Conservation (phyloP, 306 rosid species). For the Vachellia collinsii region DNA sequence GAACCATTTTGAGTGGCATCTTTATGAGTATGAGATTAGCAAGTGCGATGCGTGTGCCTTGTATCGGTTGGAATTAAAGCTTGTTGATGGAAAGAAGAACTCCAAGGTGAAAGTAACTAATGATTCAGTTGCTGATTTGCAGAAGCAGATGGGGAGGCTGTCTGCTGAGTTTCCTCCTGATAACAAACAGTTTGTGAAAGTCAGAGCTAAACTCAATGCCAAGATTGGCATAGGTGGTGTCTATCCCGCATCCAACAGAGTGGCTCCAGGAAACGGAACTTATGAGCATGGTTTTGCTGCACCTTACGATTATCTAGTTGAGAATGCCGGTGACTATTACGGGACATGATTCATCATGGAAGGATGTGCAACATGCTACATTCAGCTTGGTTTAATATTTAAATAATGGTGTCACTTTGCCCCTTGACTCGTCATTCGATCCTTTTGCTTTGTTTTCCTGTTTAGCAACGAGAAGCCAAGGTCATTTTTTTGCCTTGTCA, state of each 20-base stretch:
- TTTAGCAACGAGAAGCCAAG: slow-evolving; percentile 48
- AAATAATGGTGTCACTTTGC: slow-evolving; percentile 29
- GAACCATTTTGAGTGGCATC: slow-evolving; percentile 96
- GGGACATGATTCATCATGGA: slow-evolving; percentile 49
- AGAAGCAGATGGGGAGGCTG: slow-evolving; percentile 98
- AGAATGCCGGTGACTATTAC: slow-evolving; percentile 64
- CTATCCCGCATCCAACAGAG: slow-evolving; percentile 60
- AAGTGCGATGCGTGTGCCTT: slow-evolving; percentile 93
- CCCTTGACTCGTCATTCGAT: slow-evolving; percentile 8
- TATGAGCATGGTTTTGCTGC: slow-evolving; percentile 64
- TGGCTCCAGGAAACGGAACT: slow-evolving; percentile 59
- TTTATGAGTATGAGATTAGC: slow-evolving; percentile 92
- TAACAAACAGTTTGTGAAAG: slow-evolving; percentile 75
- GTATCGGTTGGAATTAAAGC: slow-evolving; percentile 89
- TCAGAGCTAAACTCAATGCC: slow-evolving; percentile 69
- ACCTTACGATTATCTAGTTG: slow-evolving; percentile 77
- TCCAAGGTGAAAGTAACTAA: slow-evolving; percentile 67
- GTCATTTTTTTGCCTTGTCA: slow-evolving; percentile 57
- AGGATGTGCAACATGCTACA: slow-evolving; percentile 44
- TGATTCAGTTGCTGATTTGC: slow-evolving; percentile 95
- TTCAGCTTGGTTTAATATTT: slow-evolving; percentile 41
- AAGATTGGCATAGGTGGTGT: slow-evolving; percentile 67
- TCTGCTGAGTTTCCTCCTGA: slow-evolving; percentile 90
- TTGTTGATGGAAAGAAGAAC: slow-evolving; percentile 91
- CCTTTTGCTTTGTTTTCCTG: neutral